These are phyloP conservation scores for Casuarina glauca DNA, from an alignment of 306 rosid species.

Conservation along the genomic window DNA sequence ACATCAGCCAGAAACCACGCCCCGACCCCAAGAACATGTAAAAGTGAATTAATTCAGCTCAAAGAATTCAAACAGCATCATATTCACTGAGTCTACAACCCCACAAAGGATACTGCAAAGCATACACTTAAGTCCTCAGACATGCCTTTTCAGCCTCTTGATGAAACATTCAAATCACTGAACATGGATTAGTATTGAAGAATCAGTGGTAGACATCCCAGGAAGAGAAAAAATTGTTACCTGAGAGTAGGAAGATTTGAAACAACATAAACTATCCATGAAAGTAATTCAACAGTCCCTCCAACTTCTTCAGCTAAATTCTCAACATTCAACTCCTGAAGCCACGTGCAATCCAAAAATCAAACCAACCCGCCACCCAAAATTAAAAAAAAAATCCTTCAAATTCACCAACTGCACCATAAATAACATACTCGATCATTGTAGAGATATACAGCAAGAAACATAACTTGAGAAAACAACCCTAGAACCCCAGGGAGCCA, in stretches of 20 bases:
- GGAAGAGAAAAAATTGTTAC: conserved; percentile 37
- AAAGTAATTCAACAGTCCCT: conserved; percentile 29
- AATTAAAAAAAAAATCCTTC: conserved; percentile 16
- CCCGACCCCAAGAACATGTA: neutral
- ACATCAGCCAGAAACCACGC: too few relatives aligned
- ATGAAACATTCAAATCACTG: conserved; percentile 8
- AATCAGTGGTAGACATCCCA: neutral
- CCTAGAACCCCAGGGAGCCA: conserved; percentile 40
- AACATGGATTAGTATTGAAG: conserved; percentile 17
- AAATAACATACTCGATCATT: conserved; percentile 31
- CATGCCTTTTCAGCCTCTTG: conserved; percentile 19
- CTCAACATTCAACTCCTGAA: conserved; percentile 44
- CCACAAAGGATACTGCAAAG: neutral
- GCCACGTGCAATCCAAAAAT: conserved; percentile 44
- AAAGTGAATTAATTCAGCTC: conserved; percentile 9
- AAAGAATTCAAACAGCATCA: neutral
- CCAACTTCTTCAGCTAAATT: conserved; percentile 36
- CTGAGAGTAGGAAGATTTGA: conserved; percentile 66
- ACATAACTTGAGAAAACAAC: conserved; percentile 15
- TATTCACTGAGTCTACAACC: neutral
- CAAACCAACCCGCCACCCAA: conserved; percentile 43
- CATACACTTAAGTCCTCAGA: conserved; percentile 10
- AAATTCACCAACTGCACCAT: conserved; percentile 41
- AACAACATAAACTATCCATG: conserved; percentile 81
- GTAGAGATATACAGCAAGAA: conserved; percentile 3